Evolutionary conservation across 2,329 filamentous ascomycete species (phyloP).

Genomic region (Paramyrothecium roridum): DNA sequence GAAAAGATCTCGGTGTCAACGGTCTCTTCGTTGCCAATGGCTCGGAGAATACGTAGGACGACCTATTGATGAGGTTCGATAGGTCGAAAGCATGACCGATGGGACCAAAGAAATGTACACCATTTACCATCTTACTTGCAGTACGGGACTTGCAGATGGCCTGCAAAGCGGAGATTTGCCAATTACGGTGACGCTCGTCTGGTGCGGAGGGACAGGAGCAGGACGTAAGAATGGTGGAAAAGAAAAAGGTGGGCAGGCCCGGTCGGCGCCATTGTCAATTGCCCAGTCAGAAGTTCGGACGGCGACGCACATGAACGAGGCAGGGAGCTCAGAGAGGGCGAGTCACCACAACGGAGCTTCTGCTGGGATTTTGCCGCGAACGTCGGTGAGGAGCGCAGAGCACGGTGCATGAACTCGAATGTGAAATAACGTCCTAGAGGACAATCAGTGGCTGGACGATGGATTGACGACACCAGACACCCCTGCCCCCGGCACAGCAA

Average conservation of each 20-base stretch:
- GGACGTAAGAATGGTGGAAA: neutral
- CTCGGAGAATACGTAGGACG: neutral
- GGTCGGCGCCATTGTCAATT: conserved; percentile 4
- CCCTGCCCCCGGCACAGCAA: conserved; percentile 13
- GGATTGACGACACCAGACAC: conserved; percentile 14
- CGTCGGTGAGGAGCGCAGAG: conserved; percentile 27
- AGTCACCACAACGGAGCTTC: neutral
- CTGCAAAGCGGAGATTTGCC: neutral
- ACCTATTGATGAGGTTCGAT: neutral
- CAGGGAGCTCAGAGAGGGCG: neutral
- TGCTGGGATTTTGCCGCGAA: conserved; percentile 5
- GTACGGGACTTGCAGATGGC: neutral
- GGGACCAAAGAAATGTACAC: neutral
- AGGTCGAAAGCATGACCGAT: neutral
- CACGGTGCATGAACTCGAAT: conserved; percentile 23
- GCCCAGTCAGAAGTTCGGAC: conserved; percentile 5
- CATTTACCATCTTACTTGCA: neutral
- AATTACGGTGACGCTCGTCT: neutral
- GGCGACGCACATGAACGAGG: neutral
- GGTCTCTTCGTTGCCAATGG: neutral
- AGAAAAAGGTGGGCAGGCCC: neutral
- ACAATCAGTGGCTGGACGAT: conserved; percentile 22
- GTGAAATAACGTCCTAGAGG: conserved; percentile 7
- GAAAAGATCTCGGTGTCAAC: too few species aligned
- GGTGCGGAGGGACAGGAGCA: neutral